Evolutionary conservation across 495 filamentous ascomycete species (phyloP), one percentile per base, ranked within the genome.

Genomic region (Evernia prunastri): DNA sequence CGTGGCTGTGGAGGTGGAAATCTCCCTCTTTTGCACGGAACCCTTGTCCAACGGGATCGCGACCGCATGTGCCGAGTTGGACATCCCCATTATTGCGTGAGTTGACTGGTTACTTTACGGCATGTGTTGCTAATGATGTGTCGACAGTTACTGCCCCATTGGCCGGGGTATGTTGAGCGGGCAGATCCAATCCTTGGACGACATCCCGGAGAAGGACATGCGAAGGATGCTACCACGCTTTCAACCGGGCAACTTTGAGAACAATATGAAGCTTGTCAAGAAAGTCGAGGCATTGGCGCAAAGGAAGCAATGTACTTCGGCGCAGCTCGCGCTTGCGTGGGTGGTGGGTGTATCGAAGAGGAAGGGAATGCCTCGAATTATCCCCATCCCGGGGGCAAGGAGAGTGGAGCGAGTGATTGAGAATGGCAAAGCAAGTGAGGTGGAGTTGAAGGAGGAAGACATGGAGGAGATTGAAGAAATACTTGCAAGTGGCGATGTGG

Each of bases 371-470:
- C 84, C 86, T 9, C 81, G 78, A 7, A 87, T 94, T 67, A 86
- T 94, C 63, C 92, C 90, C 6, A 94, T 96, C 66, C 91, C 89
- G 0, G 91, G 91, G 18, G 83, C 86, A 31, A 80, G 76, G 33
- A 80, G 73, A 12, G 70, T 61, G 31, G 76, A 76, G 63, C 78
- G 76, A 66, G 74, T 80, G 20, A 70, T 67, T 23, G 77, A 82
- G 70, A 81, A 81, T 47, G 67, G 74, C 66, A 61, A 68, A 35
- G 76, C 73, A 15, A 70, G 54, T 36, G 63, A 54, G 35, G 63
- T 76, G 12, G 71, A 74, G 42, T 63, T 80, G 40, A 67, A 71
- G 1, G 74, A 75, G 58, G 70, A 70, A 23, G 80, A 82, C 36
- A 59, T 81, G 72, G 75, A 69, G 2, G 80, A 77, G 68, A 72